Evolutionary conservation across 345 rosid species (phyloP).

Genomic region (Chamaenerion angustifolium): DNA sequence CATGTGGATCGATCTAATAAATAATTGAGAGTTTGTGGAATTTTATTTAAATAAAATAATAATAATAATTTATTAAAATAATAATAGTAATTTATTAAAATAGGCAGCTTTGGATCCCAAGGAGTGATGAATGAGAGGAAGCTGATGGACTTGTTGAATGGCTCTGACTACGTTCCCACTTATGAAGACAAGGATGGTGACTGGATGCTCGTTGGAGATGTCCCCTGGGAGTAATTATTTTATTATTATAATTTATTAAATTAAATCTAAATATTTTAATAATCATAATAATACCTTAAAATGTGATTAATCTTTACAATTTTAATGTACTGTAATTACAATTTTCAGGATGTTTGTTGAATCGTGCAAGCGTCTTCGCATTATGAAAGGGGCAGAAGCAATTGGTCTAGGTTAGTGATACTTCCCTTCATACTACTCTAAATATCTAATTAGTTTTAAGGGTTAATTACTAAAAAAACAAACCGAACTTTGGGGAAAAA

Average conservation of each 20-base stretch:
- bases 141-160: constrained; percentile 78
- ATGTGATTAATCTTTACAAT: background rate
- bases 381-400: constrained; percentile 95
- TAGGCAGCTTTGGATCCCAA: constrained; percentile 47
- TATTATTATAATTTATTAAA: too few species aligned
- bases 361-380: constrained; percentile 95
- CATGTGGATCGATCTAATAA: too few species aligned
- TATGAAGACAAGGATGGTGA: constrained; percentile 96
- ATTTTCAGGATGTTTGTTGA: constrained; percentile 76
- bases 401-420: constrained; percentile 59
- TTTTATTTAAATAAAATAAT: too few species aligned
- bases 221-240: constrained; percentile 69
- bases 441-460: too few species aligned
- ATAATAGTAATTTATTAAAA: background rate
- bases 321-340: background rate
- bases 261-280: too few species aligned
- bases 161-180: constrained; percentile 85
- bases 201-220: constrained; percentile 99
- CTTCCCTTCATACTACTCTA: background rate
- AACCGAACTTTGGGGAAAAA: too few species aligned
- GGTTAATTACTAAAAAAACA: too few species aligned
- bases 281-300: too few species aligned
- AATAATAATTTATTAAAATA: too few species aligned
- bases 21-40: too few species aligned
- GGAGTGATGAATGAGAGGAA: constrained; percentile 98